phyloP scores from a whole-genome alignment of 768 basidiomycete species.

The Tubosaeta sp. region DNA sequence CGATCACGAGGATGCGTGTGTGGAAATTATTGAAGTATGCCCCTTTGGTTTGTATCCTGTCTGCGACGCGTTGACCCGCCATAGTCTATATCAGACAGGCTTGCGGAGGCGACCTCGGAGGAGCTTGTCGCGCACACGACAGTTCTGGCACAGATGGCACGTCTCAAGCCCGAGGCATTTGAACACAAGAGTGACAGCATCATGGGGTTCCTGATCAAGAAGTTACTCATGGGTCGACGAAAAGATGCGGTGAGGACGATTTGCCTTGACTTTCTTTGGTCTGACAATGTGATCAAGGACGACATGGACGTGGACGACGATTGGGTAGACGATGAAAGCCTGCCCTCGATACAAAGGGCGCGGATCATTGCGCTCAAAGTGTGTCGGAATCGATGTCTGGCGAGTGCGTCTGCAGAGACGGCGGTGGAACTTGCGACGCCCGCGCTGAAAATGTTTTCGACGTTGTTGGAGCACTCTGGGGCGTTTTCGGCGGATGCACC shows the following conservation, averaged over 20 bases:
- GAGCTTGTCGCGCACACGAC: constrained; percentile 61
- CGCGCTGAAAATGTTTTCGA: constrained; percentile 69
- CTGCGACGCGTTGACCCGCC: neutral
- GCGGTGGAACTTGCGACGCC: constrained; percentile 69
- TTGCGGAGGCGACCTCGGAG: constrained; percentile 46
- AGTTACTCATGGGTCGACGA: constrained; percentile 58
- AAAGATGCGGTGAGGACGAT: constrained; percentile 40
- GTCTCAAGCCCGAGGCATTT: constrained; percentile 64
- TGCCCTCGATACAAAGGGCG: constrained; percentile 56
- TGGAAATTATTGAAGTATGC: constrained; percentile 61
- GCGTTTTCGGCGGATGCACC: constrained; percentile 51
- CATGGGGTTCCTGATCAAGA: constrained; percentile 65
- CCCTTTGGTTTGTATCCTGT: neutral
- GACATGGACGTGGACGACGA: constrained; percentile 60
- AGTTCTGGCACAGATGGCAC: constrained; percentile 71
- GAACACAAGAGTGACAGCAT: constrained; percentile 76
- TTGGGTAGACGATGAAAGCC: constrained; percentile 69
- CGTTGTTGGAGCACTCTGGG: constrained; percentile 67
- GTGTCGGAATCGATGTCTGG: constrained; percentile 73
- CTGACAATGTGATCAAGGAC: constrained; percentile 37
- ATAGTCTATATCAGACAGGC: constrained; percentile 55
- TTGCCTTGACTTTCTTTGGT: neutral
- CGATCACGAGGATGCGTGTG: constrained; percentile 47
- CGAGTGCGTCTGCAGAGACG: constrained; percentile 53
- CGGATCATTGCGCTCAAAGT: constrained; percentile 78